Evolutionary conservation across 306 rosid species (phyloP), one percentile per base, ranked within the genome.

Genomic region (Cucurbita maxima): DNA sequence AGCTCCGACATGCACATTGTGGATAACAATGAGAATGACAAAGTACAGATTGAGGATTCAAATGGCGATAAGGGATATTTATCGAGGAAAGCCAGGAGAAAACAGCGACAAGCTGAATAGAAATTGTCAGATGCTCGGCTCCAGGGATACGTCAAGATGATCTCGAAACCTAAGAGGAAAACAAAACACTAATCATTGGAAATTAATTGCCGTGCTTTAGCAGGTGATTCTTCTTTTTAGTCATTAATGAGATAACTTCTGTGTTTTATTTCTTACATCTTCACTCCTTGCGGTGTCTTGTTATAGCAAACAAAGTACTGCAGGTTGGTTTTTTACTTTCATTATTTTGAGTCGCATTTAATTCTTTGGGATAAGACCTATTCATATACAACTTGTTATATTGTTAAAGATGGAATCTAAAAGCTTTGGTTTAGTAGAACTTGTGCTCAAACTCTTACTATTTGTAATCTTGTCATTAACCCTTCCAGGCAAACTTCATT

Each of bases 71-170:
- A 3, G 44, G 74, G 72, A 45, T 81, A 75, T 58, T 37, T 84
- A 74, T 93, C 97, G 8, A 80, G 90, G 83, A 82, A 80, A 60
- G 88, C 90, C 47, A 86, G 82, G 83, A 87, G 97, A 79, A 91
- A 67, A 83, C 75, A 10, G 44, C 71, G 53, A 1, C 51, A 36
- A 71, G 86, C 87, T 40, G 52, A 70, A 15, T 73, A 74, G 2
- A 88, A 88, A 79, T 72, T 81, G 58, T 30, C 88, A 10, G 62
- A 70, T 6, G 7, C 64, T 0, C 87, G 97, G 79, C 89, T 78
- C 58, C 25, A 37, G 78, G 87, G 88, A 45, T 87, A 89, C 59
- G 87, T 85, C 75, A 78, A 77, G 77, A 66, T 76, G 58, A 50
- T 86, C 44, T 71, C 87, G 7, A 87, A 86, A 77, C 71, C 88